These are phyloP conservation scores for Macadamia tetraphylla DNA, from an alignment of 164 flowering plant species.

Conservation along the genomic window DNA sequence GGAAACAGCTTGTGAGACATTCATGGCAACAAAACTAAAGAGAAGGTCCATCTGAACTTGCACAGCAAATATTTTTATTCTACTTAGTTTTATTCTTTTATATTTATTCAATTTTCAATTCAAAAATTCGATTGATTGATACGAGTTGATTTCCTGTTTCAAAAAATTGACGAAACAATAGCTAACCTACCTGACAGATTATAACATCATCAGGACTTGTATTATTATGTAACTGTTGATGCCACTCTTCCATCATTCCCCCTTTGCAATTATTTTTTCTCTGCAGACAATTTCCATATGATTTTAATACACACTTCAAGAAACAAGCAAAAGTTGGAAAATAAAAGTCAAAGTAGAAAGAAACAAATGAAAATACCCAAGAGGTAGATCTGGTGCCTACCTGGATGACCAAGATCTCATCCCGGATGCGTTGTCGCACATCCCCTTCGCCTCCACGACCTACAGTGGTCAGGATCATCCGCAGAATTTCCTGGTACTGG, in stretches of 20 bases:
- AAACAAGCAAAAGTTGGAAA: background rate
- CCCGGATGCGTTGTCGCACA: conserved; percentile 95
- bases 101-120: too few relatives aligned
- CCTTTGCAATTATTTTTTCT: conserved; percentile 98
- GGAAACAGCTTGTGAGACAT: conserved; percentile 4
- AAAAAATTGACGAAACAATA: background rate
- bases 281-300: conserved; percentile 30
- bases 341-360: background rate
- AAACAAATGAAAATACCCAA: conserved; percentile 1
- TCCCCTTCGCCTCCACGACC: conserved; percentile 99
- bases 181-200: conserved; percentile 78
- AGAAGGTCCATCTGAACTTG: conserved; percentile 7
- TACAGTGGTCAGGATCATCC: conserved; percentile 90
- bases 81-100: too few relatives aligned
- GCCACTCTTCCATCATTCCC: conserved; percentile 99
- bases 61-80: background rate
- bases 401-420: conserved; percentile 96
- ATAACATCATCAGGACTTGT: conserved; percentile 99
- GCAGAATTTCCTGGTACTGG: conserved; percentile 60
- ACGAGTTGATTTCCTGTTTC: too few relatives aligned
- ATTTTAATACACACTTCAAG: background rate
- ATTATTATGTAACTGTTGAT: conserved; percentile 93
- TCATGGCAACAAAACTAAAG: conserved; percentile 1
- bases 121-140: too few relatives aligned
- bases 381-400: conserved; percentile 21